Evolutionary conservation across 768 basidiomycete species (phyloP).

Genomic region (Tricholoma sp.): DNA sequence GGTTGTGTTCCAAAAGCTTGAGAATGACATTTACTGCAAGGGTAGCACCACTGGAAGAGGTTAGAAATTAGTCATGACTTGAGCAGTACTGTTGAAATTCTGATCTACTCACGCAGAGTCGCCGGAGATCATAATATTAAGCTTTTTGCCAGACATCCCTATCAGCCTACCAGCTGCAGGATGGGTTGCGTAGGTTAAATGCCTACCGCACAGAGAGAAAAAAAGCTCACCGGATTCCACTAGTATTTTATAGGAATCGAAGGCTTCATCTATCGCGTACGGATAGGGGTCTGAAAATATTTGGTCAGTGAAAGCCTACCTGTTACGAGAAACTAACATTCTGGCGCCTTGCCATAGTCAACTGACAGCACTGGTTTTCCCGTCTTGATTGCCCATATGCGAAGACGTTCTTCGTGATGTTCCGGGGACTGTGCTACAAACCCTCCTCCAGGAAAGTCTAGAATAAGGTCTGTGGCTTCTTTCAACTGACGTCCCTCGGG

Average conservation of each 20-base stretch:
- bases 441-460: conserved; percentile 95
- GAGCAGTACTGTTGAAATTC: neutral
- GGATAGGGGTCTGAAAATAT: conserved; percentile 81
- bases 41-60: conserved; percentile 68
- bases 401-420: conserved; percentile 92
- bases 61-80: conserved; percentile 9
- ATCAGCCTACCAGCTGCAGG: conserved; percentile 60
- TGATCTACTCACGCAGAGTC: conserved; percentile 87
- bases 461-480: conserved; percentile 70
- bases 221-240: conserved; percentile 56
- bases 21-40: conserved; percentile 81
- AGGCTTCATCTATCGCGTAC: conserved; percentile 92
- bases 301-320: conserved; percentile 3
- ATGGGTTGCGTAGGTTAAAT: neutral
- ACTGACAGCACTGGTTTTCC: conserved; percentile 78
- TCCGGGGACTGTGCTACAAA: conserved; percentile 96
- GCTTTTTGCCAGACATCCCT: conserved; percentile 80
- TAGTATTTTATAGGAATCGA: conserved; percentile 81
- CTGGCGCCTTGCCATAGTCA: conserved; percentile 95
- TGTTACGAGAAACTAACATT: conserved; percentile 52
- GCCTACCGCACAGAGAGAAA: neutral
- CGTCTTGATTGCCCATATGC: conserved; percentile 78
- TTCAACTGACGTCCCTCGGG: conserved; percentile 59
- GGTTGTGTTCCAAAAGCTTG: conserved; percentile 71
- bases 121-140: conserved; percentile 78